Conservation (phyloP, 257 asterid species). For the Solanum gracilifrons region DNA sequence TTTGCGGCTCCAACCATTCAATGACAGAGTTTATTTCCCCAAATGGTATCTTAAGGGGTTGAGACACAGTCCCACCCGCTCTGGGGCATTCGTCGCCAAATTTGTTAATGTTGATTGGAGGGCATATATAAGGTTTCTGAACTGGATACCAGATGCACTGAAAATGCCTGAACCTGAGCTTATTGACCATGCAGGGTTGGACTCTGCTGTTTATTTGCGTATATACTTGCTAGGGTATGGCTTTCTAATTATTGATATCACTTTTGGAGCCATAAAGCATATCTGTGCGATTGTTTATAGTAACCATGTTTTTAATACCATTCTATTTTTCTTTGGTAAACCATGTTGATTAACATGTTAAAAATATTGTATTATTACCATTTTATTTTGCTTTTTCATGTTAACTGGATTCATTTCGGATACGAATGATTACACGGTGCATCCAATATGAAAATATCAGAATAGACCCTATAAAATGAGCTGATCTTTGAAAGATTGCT, state of each 20-base stretch:
- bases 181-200: slow-evolving; percentile 93
- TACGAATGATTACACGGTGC: not conserved
- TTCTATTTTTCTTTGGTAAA: not conserved
- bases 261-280: not conserved
- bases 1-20: slow-evolving; percentile 84
- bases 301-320: not conserved
- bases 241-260: not conserved
- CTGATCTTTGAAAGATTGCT: not conserved
- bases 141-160: slow-evolving; percentile 96
- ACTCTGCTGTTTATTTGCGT: slow-evolving; percentile 80
- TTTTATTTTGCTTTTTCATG: not conserved
- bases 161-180: slow-evolving; percentile 96
- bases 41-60: slow-evolving; percentile 96
- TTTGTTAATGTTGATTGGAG: slow-evolving; percentile 89
- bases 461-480: not conserved
- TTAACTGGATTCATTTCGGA: not conserved
- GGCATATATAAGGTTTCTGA: slow-evolving; percentile 65
- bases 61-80: slow-evolving; percentile 64
- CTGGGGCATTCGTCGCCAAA: slow-evolving; percentile 47
- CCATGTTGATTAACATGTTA: not conserved
- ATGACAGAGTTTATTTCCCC: slow-evolving; percentile 92
- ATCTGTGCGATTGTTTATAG: not conserved
- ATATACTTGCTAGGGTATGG: slow-evolving; percentile 89
- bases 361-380: not conserved
- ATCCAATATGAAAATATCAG: not conserved